Conservation (phyloP, 148 eudicot species). For the Arctostaphylos glauca region DNA sequence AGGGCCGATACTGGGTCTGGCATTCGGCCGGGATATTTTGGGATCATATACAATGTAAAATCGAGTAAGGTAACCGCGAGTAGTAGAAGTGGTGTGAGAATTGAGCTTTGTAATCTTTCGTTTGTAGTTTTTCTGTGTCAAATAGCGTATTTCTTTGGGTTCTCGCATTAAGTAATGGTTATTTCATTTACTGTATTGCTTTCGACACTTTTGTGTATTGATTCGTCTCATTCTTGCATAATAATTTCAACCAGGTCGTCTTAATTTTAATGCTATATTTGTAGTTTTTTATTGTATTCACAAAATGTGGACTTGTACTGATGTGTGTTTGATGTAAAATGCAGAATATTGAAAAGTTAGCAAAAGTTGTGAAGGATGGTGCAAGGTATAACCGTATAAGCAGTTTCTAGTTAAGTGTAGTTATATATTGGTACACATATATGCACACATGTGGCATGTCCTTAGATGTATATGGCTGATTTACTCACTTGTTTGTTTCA, state of each 20-base stretch:
- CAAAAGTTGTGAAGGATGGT: conserved; percentile 54
- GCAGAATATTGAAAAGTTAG: conserved; percentile 73
- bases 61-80: background rate
- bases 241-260: background rate
- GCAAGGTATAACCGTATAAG: conserved; percentile 49
- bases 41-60: background rate
- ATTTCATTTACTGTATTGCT: background rate
- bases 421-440: too few relatives aligned
- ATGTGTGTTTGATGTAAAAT: conserved; percentile 12
- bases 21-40: background rate
- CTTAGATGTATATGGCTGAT: background rate
- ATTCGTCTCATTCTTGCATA: background rate
- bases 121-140: background rate
- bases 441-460: too few relatives aligned
- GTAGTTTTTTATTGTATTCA: background rate
- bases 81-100: background rate
- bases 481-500: background rate
- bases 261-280: background rate
- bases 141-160: background rate
- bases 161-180: background rate
- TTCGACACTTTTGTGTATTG: too few relatives aligned
- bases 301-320: background rate
- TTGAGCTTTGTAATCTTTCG: background rate
- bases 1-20: background rate
- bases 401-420: background rate